Base-by-base conservation (phyloP, 1,284 basidiomycete genomes). In the Rhodotorula sp. region DNA sequence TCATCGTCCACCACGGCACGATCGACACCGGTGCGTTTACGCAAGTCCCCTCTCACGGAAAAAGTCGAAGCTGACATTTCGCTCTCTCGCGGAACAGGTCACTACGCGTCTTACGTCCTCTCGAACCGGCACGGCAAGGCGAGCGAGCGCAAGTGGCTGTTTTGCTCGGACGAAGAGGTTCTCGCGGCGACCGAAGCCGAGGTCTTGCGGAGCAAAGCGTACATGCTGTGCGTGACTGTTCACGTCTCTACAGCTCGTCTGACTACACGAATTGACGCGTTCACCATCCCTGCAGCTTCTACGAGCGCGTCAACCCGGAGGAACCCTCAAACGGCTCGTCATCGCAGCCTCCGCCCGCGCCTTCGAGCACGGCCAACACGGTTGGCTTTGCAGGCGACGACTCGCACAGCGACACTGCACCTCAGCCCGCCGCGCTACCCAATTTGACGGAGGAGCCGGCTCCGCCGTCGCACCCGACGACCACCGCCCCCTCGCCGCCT, bases 1-100 rank as follows among this genome's bases (percentile, higher is more conserved):
- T 95, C 4, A 90, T 96, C 7, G 91, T 94, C 60, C 94, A 96
- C 80, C 88, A 92, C 66, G 92, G 92, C 32, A 89, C 88, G 77
- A 92, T 94, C 89, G 89, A 91, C 60, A 89, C 90, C 20, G 92
- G 66, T 62, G 13, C 48, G 60, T 59, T 39, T 13, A 22, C 53
- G 7, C 32, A 15, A 87, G 89, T 15, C 92, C 92, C 76, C 86
- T 49, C n/a, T 34, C 24, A 4, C 39, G 20, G 15, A 24, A 27
- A 11, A 9, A 15, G 17, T 15, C 17, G 32, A 17, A 30, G 19
- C 32, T 58, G 13, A 46, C 34, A 9, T 7, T 13, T 8, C 24
- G 22, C 17, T 32, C n/a, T 11, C 22, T n/a, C 20, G n/a, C 29
- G 20, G 5, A 10, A 29, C 54, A 59, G 67, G 73, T 2, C 73